Base-by-base conservation (phyloP, 768 basidiomycete species). In the Suillus americanus region DNA sequence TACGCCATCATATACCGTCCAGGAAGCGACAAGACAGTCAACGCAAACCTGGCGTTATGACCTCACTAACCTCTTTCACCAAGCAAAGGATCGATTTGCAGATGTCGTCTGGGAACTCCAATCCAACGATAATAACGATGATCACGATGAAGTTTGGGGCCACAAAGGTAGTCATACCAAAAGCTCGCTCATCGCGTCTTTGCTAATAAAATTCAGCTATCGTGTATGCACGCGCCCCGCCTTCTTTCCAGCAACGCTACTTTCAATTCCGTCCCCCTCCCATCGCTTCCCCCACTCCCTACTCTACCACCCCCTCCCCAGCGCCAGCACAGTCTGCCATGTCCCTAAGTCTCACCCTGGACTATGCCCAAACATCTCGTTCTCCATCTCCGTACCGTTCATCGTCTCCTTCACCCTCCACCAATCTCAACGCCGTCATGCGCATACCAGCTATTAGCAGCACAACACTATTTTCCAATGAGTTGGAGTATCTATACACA, bases 401-500 rank as follows among this genome's bases (percentile, higher is more conserved):
- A 57, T 78, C 81, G 40, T 75, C 78, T 5, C 72, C 77, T 0
- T 85, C 85, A 3, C 85, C 84, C 1, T 76, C 84, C 12, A 73
- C 75, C 30, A 78, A 71, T 51, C 68, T 79, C 48, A 80, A 80
- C 45, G 77, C 80, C 5, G 67, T 90, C 20, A 81, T 92, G 51
- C 86, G 90, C 23, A 76, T 94, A 10, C 82, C 84, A 23, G 87
- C 90, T 9, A 79, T 82, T 50, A 90, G 88, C 63, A 93, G 90
- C 65, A 88, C 93, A 0, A 83, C 88, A 14, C 82, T 98, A 41
- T 97, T 98, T 77, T 83, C 89, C 28, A 91, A 95, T 57, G 91
- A 96, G 73, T 86, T 98, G 43, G 95, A 97, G 74, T 97, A 95
- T 73, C 85, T 98, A 1, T 99, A 99, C 75, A 97, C 97, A 0